Base-by-base conservation (phyloP, 352 stramenopile species). In the Globisporangium cystogenes region DNA sequence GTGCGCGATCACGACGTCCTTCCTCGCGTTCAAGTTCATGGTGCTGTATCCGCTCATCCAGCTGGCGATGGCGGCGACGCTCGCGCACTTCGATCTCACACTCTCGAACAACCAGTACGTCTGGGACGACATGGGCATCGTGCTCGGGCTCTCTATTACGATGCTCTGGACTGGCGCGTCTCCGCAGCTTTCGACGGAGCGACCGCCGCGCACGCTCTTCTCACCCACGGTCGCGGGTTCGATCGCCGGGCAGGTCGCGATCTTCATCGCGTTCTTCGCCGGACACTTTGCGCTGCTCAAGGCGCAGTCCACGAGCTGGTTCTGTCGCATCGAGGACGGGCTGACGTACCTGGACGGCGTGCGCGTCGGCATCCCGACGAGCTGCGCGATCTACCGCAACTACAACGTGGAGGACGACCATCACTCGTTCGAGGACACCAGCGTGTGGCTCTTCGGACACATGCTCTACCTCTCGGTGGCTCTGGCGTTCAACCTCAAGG, bases 1-100 rank as follows among this genome's bases (percentile, higher is more conserved):
- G 0, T 95, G 86, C 62, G 76, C 86, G 15, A 59, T 97, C 15
- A 68, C 63, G 23, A 84, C 73, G 14, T 76, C 70, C 37, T 79
- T 81, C 52, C 23, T 72, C 3, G 67, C 55, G 5, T 76, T 82
- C 62, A 86, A 86, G 63, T 82, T 65, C 53, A 77, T 85, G 64
- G 67, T 84, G 35, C n/a, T 84, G 57, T 84, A 84, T 43, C 65
- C 68, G 23, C 53, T 81, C 26, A 79, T 84, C 47, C 76, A 91
- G 62, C 66, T 86, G 27, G 70, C 51, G 0, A 73, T 77, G 68
- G 67, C 60, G 6, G 71, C 52, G 29, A 68, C 68, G 29, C 42
- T 76, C 36, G 59, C 60, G 7, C 56, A 70, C 14, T 57, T 75
- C 3, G 55, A 72, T 8, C 49, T 74, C 15, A 54, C 72, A 44